Conservation (phyloP, 441 rosid genomes). For the Populus hybrid region DNA sequence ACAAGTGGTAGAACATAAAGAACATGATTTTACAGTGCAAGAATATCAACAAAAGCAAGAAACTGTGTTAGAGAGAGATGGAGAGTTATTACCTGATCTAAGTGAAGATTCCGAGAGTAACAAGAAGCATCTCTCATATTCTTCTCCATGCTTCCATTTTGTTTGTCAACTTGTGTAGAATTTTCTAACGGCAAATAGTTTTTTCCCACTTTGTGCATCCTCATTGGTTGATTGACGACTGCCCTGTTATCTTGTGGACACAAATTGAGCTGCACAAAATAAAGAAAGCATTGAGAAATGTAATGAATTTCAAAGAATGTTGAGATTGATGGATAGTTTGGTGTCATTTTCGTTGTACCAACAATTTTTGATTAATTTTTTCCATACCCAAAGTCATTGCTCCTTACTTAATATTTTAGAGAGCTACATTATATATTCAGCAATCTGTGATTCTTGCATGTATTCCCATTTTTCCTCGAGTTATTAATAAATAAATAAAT, state of each 20-base stretch:
- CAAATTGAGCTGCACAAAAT: neutral
- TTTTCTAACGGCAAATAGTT: neutral
- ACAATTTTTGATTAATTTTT: neutral
- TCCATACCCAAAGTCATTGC: neutral
- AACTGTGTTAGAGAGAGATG: neutral
- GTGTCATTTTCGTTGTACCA: neutral
- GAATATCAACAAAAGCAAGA: slow-evolving; percentile 3
- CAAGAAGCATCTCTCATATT: neutral
- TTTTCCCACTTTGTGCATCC: too few relatives aligned
- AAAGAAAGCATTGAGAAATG: neutral
- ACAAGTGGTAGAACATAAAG: neutral
- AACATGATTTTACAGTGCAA: neutral
- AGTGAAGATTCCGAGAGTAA: neutral
- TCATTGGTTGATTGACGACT: neutral
- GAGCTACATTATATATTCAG: neutral
- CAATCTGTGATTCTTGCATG: neutral
- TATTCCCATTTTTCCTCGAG: neutral
- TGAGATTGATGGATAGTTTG: neutral
- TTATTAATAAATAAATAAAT: too few relatives aligned
- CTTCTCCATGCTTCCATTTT: neutral
- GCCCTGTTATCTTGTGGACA: neutral
- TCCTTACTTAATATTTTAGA: neutral
- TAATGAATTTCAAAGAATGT: neutral
- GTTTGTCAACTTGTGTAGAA: neutral
- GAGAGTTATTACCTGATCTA: neutral